phyloP scores from a whole-genome alignment of 2,329 filamentous ascomycete species.

The Fusarium luffae region DNA sequence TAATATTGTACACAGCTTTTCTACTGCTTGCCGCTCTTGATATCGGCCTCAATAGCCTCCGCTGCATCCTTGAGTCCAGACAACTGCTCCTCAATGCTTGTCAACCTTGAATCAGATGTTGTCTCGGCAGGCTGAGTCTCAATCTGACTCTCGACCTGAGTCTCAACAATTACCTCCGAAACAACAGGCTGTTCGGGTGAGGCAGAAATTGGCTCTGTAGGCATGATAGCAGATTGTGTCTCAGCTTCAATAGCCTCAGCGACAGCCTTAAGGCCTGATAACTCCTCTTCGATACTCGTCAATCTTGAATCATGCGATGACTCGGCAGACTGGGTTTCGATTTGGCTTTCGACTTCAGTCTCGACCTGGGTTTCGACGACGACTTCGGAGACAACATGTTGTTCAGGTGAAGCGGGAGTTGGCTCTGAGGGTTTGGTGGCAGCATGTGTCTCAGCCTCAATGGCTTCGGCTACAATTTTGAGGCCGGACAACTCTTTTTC shows the following conservation, averaged over 20 bases:
- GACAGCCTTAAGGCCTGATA: not conserved
- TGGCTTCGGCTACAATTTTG: not conserved
- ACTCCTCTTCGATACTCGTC: not conserved
- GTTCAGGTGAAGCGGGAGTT: not conserved
- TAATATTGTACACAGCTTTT: constrained; percentile 43
- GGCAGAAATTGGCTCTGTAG: not conserved
- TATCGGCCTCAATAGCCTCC: constrained; percentile 38
- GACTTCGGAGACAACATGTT: not conserved
- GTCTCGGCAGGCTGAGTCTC: constrained; percentile 1
- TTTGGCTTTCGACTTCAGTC: not conserved
- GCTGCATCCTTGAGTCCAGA: constrained; percentile 32
- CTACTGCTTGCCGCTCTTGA: constrained; percentile 39
- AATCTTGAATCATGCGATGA: not conserved
- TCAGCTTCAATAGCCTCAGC: not conserved
- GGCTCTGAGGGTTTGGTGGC: constrained; percentile 1
- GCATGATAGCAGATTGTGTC: not conserved
- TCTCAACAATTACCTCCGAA: not conserved
- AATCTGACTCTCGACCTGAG: constrained; percentile 2
- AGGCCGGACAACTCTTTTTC: not conserved
- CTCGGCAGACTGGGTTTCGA: not conserved
- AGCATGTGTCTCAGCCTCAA: constrained; percentile 1
- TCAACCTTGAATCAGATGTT: constrained; percentile 13
- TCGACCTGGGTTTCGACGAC: constrained; percentile 1
- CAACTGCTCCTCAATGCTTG: constrained; percentile 39
- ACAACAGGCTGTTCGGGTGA: not conserved